Base-by-base conservation (phyloP, 768 basidiomycete genomes). In the Podaxis pistillaris region DNA sequence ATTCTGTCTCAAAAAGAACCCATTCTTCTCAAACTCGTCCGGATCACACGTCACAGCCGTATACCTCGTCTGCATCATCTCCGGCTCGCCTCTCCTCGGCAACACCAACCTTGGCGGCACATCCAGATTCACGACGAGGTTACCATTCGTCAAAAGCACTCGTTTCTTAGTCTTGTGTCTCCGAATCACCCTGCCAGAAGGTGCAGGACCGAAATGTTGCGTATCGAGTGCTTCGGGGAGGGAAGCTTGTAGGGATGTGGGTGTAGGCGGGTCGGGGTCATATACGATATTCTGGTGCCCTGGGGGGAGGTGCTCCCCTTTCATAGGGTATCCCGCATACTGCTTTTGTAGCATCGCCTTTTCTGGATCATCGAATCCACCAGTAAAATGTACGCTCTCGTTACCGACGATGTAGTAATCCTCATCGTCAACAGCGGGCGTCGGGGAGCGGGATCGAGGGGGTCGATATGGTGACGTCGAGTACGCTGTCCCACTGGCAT, bases 41-140 rank as follows among this genome's bases (percentile, higher is more conserved):
- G 96, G 95, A 71, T 95, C 94, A 72, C 94, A 94, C 9, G 94
- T 97, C 4, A 96, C 90, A 0, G 93, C 94, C 4, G 95, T 94
- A 72, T 89, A 94, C 63, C 91, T 80, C 24, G 87, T 85, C 70
- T 85, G 82, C 67, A 78, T 86, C 70, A 88, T 91, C 74, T 95
- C 92, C 50, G 85, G 80, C 67, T 89, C 83, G 62, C 89, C 85
- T 51, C 82, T 74, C 68, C 90, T 74, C 33, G 91, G 89, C 63
- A 97, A 74, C 19, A 94, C 85, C 44, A 98, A 79, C 68, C 89
- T 90, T 2, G 91, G 87, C 6, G 96, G 96, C 1, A 97, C 91
- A 52, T 85, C 82, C 60, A 95, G 78, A 66, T 95, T 88, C 15
- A 95, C 79, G 15, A 96, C 93, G 49, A 96, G 81, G 72, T 97